Evolutionary conservation across 495 filamentous ascomycete genomes (phyloP), one percentile per base, ranked within the genome.

Genomic region (Penicillium daleae): DNA sequence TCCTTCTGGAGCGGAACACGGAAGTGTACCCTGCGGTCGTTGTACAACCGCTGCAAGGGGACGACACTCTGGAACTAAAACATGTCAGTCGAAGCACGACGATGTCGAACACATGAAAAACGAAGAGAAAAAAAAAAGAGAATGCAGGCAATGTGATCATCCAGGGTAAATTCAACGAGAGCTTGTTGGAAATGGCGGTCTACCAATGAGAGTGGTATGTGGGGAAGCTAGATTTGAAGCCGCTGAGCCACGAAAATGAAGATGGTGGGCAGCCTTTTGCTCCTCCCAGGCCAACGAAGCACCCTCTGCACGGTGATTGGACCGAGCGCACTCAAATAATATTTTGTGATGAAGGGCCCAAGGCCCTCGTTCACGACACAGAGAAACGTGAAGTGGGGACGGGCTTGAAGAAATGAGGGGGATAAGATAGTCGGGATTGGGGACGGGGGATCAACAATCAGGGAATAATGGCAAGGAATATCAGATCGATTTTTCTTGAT

Each of bases 51-150:
- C 57, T 56, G 56, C 54, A 63, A 40, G 21, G 27, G 39, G 31
- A 24, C 69, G 61, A 40, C 29, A 65, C 46, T 56, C 19, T 60
- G 66, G 63, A 56, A 52, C 39, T 60, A 58, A 46, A 55, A 21
- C 50, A 55, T 55, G 52, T 49, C 13, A 54, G 44, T 56, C 52
- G 66, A 56, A 69, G 67, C 55, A 62, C 56, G 56, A 46, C 37
- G 48, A 59, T 60, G 52, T n/a, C 19, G 59, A 54, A 67, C 53
- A 52, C 33, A 56, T 31, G 52, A 57, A 42, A 27, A 56, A 27
- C 19, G 4, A 50, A 48, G 21, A 15, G 2, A 50, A 48, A 59
- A 21, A 37, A 32, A 29, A 26, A 49, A 19, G 5, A 39, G 5
- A 51, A 46, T 61, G 53, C 52, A 62, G 26, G 29, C 7, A 39